Percentiles rank a stretch among this genome's conserved stretches.
Conservation (phyloP, 306 rosid genomes). For the Cotoneaster glaucophyllus region DNA sequence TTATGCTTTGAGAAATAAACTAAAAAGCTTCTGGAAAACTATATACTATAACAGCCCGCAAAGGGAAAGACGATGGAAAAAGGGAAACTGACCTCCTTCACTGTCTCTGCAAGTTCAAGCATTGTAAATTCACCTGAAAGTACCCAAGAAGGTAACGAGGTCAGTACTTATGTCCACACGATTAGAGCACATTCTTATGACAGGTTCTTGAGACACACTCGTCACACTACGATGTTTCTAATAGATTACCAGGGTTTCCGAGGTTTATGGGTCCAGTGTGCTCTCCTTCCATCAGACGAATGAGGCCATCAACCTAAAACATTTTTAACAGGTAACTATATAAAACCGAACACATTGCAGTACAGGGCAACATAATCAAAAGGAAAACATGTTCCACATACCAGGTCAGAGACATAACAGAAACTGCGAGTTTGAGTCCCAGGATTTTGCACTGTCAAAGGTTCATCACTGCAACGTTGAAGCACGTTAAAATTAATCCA, state of each 20-base stretch:
- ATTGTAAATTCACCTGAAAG: slow-evolving; percentile 80
- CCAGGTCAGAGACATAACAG: slow-evolving; percentile 80
- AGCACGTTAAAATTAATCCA: neutral
- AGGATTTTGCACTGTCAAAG: slow-evolving; percentile 72
- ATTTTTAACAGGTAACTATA: slow-evolving; percentile 11
- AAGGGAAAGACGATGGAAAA: slow-evolving; percentile 1
- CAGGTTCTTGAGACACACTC: neutral
- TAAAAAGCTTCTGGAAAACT: neutral
- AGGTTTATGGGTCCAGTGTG: slow-evolving; percentile 78
- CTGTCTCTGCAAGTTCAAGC: slow-evolving; percentile 86
- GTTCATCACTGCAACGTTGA: slow-evolving; percentile 46
- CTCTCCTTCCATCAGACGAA: slow-evolving; percentile 73
- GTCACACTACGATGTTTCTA: neutral
- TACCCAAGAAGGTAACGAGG: neutral
- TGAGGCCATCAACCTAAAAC: slow-evolving; percentile 69
- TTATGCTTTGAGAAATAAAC: neutral
- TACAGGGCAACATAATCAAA: neutral
- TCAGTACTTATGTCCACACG: neutral
- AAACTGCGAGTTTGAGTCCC: slow-evolving; percentile 92
- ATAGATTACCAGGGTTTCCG: slow-evolving; percentile 71
- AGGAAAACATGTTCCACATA: slow-evolving; percentile 11
- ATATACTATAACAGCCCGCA: neutral
- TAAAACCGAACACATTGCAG: neutral
- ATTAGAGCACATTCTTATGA: neutral
- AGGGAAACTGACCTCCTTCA: slow-evolving; percentile 63